A percentile compares a stretch with the other conserved stretches of the same genome.
These are phyloP conservation scores for Aspergillus calidoustus DNA, from an alignment of 2,329 filamentous ascomycete genomes.

Conservation along the genomic window DNA sequence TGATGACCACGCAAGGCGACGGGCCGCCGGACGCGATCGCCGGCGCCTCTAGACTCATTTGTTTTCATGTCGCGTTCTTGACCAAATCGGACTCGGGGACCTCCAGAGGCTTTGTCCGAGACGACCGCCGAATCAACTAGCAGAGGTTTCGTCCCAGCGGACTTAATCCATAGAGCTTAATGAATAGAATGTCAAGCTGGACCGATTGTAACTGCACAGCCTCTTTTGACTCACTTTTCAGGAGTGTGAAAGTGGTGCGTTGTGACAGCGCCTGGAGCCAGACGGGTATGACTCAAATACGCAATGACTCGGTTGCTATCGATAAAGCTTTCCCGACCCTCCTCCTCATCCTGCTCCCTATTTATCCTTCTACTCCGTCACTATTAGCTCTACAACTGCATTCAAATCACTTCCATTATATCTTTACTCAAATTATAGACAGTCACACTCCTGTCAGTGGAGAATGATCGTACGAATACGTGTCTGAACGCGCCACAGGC, in stretches of 20 bases:
- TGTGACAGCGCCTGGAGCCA: not conserved
- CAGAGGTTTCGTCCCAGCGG: not conserved
- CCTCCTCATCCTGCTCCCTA: conserved; percentile 9
- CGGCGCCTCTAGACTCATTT: conserved; percentile 1
- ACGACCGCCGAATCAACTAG: not conserved
- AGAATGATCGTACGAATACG: conserved; percentile 53
- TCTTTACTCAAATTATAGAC: conserved; percentile 2
- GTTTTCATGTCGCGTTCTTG: conserved; percentile 1
- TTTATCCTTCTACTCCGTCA: conserved; percentile 14
- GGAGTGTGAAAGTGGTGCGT: not conserved
- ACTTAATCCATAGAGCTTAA: conserved; percentile 2
- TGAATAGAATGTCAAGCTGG: not conserved
- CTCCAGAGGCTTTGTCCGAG: not conserved
- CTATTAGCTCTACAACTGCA: conserved; percentile 6
- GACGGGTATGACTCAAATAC: conserved; percentile 22
- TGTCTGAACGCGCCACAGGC: conserved; percentile 42
- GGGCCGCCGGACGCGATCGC: conserved; percentile 1
- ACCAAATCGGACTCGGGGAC: not conserved
- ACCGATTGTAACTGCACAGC: not conserved
- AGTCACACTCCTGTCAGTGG: conserved; percentile 21
- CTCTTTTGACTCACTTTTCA: conserved; percentile 8
- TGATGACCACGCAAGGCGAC: conserved; percentile 9
- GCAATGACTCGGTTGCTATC: conserved; percentile 31
- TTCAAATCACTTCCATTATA: not conserved
- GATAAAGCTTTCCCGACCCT: conserved; percentile 35